Conservation (phyloP, 2,329 filamentous ascomycete species). For the Samsoniella hepiali region DNA sequence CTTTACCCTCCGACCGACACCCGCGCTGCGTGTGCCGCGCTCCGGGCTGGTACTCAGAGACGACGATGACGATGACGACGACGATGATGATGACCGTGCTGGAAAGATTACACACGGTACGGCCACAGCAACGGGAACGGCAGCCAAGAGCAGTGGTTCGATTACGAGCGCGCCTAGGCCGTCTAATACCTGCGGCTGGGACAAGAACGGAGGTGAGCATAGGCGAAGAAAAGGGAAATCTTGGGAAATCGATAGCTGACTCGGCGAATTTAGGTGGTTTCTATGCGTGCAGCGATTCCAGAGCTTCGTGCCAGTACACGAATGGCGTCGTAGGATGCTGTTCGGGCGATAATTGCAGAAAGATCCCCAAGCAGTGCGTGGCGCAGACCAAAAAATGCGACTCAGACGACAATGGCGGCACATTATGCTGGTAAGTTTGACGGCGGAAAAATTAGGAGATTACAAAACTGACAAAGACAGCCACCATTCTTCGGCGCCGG, state of each 20-base stretch:
- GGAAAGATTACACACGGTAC: neutral
- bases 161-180: neutral
- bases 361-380: slow-evolving; percentile 2
- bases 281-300: slow-evolving; percentile 5
- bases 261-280: neutral
- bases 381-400: neutral
- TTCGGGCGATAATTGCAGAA: neutral
- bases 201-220: slow-evolving; percentile 2
- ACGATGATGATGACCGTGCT: neutral
- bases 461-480: neutral
- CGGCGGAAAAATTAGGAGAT: neutral
- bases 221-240: too few species aligned
- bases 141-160: neutral
- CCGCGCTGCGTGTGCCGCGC: neutral
- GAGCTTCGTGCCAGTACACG: neutral
- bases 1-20: slow-evolving; percentile 4
- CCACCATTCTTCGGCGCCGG: neutral
- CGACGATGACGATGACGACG: slow-evolving; percentile 1
- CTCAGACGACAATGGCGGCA: neutral
- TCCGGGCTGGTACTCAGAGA: neutral
- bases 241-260: neutral
- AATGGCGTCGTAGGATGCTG: slow-evolving; percentile 10
- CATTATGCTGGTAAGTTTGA: slow-evolving; percentile 11
- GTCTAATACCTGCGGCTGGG: slow-evolving; percentile 13
- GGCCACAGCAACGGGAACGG: neutral